Base-by-base conservation (phyloP, 257 asterid species). In the Nicotiana benthamiana region DNA sequence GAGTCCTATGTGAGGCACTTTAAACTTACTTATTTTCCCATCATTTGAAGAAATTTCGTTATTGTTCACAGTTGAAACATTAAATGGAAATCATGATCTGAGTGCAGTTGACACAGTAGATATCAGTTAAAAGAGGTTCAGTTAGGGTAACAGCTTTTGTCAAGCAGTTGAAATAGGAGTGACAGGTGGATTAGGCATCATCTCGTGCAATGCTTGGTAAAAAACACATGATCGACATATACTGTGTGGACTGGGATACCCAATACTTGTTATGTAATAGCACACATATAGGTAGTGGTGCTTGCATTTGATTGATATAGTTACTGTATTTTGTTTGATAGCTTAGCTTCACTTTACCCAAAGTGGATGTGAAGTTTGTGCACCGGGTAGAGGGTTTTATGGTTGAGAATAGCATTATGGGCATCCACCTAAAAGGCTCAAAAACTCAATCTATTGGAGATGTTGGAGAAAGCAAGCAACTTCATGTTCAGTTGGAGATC, bases 291-390 rank as follows among this genome's bases (percentile, higher is more conserved):
- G 77, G 4, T 70, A 40, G 77, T 70, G 77, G 77, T 70, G 60
- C 78, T 43, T 72, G 78, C 78, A 46, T 79, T 79, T 27, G n/a
- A 79, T 79, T 79, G 80, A 75, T 81, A 16, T 75, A 82, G 67
- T 61, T 75, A 65, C 75, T 59, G 22, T 81, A 79, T 81, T 20
- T 54, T 48, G 28, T 61, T 84, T 87, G 54, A 77, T 83, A 95
- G 98, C 89, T 87, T 82, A 89, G 96, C 89, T 94, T 96, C 92
- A 90, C 90, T 72, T 89, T 96, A 86, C 97, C 99, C 80, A 94
- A 89, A 80, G 83, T 96, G 85, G 93, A 90, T 79, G 90, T 93
- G 75, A 91, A 90, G 87, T 80, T 92, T 79, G 83, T 85, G 62
- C 97, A 96, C 88, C 88, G 88, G 77, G 91, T 86, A 82, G 85